Percentiles rank a stretch among this genome's conserved stretches.
Conservation (phyloP, 108 stramenopile species). For the Pseudonitzschia delicatissima region DNA sequence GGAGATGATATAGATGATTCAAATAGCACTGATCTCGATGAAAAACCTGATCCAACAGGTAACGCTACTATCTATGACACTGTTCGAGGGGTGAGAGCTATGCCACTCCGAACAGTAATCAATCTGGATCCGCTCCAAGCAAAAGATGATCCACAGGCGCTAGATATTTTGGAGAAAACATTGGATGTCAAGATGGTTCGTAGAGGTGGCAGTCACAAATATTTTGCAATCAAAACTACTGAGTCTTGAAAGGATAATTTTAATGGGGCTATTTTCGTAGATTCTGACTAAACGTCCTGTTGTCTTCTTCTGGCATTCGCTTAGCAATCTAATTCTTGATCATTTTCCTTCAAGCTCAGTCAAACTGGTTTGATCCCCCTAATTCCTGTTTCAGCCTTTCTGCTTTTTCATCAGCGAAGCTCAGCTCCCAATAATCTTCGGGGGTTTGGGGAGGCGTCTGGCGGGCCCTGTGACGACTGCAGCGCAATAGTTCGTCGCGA, state of each 20-base stretch:
- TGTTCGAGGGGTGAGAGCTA: slow-evolving; percentile 21
- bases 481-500: slow-evolving; percentile 19
- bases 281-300: no score
- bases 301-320: no score
- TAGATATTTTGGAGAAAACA: slow-evolving; percentile 4
- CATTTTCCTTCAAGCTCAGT: no score
- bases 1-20: not conserved
- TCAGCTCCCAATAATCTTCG: slow-evolving; percentile 31
- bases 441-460: slow-evolving; percentile 30
- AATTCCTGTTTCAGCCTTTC: not conserved
- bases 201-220: slow-evolving; percentile 12
- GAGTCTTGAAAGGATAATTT: no score
- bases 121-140: slow-evolving; percentile 18
- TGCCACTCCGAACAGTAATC: slow-evolving; percentile 17
- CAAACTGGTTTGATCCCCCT: no score
- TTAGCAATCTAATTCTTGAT: no score
- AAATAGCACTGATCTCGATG: not conserved
- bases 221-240: slow-evolving; percentile 17
- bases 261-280: no score
- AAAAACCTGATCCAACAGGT: not conserved
- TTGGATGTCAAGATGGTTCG: slow-evolving; percentile 12
- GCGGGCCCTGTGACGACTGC: slow-evolving; percentile 21
- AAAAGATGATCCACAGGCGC: slow-evolving; percentile 6
- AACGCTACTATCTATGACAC: slow-evolving; percentile 23
- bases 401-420: slow-evolving; percentile 24